Evolutionary conservation across 129 eudicot genomes (phyloP), one percentile per base, ranked within the genome.

Genomic region (Solidago caesia): DNA sequence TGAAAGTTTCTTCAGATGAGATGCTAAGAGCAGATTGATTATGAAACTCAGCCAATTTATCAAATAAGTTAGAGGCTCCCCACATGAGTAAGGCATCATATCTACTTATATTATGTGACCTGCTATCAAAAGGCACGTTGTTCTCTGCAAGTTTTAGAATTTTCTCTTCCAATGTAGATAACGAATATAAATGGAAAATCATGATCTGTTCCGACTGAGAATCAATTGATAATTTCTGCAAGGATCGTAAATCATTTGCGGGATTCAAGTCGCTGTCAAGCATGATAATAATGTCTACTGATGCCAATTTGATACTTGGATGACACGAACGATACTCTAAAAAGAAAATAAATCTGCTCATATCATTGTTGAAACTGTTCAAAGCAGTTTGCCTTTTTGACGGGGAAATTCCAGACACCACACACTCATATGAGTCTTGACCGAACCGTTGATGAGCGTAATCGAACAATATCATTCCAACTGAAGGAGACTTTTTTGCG

Each of bases 161-260:
- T 68, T 75, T 86, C 76, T 94, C 99, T 82, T 94, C 99, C 71
- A 88, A 75, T 7, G 97, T 94, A 59, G 75, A 88, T 57, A 77
- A 76, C 14, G 94, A 78, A 77, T 88, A 90, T 53, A 94, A 70
- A 26, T 97, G 92, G 67, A 91, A 88, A 68, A 94, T 78, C 79
- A 84, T 85, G 26, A 94, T 82, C 64, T 87, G 89, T 67, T 80
- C 77, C 10, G 68, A 70, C 64, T 76, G 77, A 41, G 99, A 84
- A 82, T 88, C 85, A 21, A 88, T 82, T 11, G 82, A 79, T 77
- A 91, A 71, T 72, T 72, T 91, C 66, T 87, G 89, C 27, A 94
- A 73, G 7, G 96, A 81, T 82, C 61, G 88, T 62, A 90, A 52
- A 79, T 94, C 99, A 67, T 82, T 84, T 48, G 82, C 77, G 0